Evolutionary conservation across 768 basidiomycete genomes (phyloP), one percentile per base, ranked within the genome.

Genomic region (Podaxis sp.): DNA sequence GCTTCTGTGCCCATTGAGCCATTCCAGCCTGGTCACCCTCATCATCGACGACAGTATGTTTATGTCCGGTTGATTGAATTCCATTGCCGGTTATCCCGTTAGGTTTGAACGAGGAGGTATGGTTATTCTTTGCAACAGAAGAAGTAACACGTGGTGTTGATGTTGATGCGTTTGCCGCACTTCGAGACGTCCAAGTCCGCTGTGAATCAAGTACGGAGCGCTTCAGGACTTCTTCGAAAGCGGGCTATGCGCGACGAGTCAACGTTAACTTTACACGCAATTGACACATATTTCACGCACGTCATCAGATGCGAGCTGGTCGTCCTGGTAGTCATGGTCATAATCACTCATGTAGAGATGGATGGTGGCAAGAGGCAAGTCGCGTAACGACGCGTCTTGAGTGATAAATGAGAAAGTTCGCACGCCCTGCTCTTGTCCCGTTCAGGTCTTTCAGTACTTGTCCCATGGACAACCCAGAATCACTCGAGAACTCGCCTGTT

Each of bases 241-340:
- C 52, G 12, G 60, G 53, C 52, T 53, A 36, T 24, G 20, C 10
- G 20, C 37, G 5, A 22, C n/a, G 15, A 22, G 49, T 24, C 49
- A 50, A 24, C 26, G 5, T 28, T 12, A 5, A 24, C 2, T 38
- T 11, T 13, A 59, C 36, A 38, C 48, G 58, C n/a, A 36, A 37
- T 22, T 4, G 36, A 59, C 36, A 24, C 20, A 36, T 3, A 7
- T 37, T 50, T 13, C 15, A 55, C 60, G 44, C 41, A 62, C 60
- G 33, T 62, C 60, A 15, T 62, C 60, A 2, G 53, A 62, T 24
- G 52, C 60, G 38, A 62, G 52, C 6, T 46, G 17, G n/a, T 62
- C 60, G 33, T 46, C 53, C 20, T 33, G 30, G 17, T 55, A 62
- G 13, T 60, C 40, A 30, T 41, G 54, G 2, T 54, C 50, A 60